Evolutionary conservation across 169 alveolate species (phyloP).

Genomic region (Plasmodium fragile): DNA sequence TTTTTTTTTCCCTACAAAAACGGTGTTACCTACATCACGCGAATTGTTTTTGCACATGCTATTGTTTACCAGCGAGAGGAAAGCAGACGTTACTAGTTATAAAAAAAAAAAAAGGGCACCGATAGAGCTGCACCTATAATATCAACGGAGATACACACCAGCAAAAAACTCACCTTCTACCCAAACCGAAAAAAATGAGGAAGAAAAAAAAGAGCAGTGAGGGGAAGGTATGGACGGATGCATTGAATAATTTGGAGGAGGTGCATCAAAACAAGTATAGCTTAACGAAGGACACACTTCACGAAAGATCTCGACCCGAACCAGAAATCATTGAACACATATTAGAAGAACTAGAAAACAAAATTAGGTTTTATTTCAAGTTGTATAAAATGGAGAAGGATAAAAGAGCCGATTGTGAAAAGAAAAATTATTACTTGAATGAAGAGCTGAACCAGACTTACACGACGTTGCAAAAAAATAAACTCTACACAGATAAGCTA

Average conservation of each 20-base stretch:
- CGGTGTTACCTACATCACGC: neutral
- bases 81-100: neutral
- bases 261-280: constrained; percentile 8
- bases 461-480: constrained; percentile 79
- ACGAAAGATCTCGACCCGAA: constrained; percentile 82
- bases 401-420: constrained; percentile 83
- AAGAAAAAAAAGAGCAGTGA: constrained; percentile 38
- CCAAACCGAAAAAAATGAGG: constrained; percentile 9
- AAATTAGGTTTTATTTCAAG: constrained; percentile 86
- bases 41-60: neutral
- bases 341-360: constrained; percentile 87
- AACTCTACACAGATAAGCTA: constrained; percentile 75
- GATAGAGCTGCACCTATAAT: neutral
- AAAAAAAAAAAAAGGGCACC: neutral
- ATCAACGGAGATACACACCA: neutral
- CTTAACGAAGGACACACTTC: constrained; percentile 80
- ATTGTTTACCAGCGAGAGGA: neutral
- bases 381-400: constrained; percentile 87
- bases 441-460: constrained; percentile 82
- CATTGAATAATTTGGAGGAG: constrained; percentile 8
- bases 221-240: constrained; percentile 36
- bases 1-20: neutral
- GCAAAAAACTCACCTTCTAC: neutral
- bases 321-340: constrained; percentile 88
- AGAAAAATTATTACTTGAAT: constrained; percentile 85